These are phyloP conservation scores for Cyclotella cryptica DNA, from an alignment of 108 stramenopile species.

Conservation along the genomic window DNA sequence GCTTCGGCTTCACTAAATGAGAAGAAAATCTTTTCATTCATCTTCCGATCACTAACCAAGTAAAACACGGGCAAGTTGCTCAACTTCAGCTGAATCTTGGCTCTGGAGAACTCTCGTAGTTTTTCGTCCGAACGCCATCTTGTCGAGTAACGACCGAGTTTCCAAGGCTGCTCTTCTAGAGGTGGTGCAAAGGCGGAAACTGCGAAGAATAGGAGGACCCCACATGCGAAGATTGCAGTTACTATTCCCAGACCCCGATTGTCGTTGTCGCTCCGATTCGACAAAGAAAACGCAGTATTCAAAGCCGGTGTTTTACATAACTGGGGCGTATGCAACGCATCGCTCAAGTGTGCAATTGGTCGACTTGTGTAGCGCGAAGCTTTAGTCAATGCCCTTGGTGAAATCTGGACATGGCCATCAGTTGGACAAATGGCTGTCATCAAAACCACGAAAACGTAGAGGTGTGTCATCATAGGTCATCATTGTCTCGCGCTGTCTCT, in stretches of 20 bases:
- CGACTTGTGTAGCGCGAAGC: neutral
- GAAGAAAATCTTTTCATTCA: slow-evolving; percentile 52
- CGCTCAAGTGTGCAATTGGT: neutral
- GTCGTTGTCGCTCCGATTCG: slow-evolving; percentile 7
- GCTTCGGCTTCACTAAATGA: slow-evolving; percentile 53
- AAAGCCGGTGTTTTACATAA: neutral
- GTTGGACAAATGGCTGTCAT: neutral
- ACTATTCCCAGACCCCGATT: slow-evolving; percentile 17
- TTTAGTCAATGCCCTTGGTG: neutral
- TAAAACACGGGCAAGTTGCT: slow-evolving; percentile 63
- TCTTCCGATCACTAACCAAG: slow-evolving; percentile 21
- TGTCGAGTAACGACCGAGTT: slow-evolving; percentile 63
- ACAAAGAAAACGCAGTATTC: neutral
- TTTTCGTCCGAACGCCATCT: slow-evolving; percentile 43
- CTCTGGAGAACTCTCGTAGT: slow-evolving; percentile 41
- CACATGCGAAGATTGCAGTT: slow-evolving; percentile 15
- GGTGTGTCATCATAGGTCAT: neutral
- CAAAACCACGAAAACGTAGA: neutral
- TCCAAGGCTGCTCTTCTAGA: slow-evolving; percentile 36
- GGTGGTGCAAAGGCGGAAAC: slow-evolving; percentile 30
- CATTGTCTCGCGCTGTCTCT: no score
- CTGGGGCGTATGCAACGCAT: neutral
- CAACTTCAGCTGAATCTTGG: slow-evolving; percentile 62
- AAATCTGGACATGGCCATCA: neutral
- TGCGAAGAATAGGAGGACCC: slow-evolving; percentile 35